A percentile compares a stretch with the other conserved stretches of the same genome.
Conservation (phyloP, 1,139 yeast species). For the Yamadazyma dendronema region DNA sequence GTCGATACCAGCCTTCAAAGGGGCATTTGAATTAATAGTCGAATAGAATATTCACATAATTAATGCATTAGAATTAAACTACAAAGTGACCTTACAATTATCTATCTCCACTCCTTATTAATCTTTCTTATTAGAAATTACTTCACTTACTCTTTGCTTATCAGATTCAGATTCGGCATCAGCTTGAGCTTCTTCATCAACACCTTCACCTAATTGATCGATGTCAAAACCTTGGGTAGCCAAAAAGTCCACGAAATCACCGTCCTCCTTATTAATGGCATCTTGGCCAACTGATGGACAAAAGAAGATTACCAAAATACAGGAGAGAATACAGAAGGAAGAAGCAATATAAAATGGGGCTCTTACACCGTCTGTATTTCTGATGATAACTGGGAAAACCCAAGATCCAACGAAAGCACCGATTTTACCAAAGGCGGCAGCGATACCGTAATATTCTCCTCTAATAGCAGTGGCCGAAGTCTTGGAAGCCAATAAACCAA, state of each 20-base stretch:
- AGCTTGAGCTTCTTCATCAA: conserved; percentile 11
- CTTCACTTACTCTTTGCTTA: conserved; percentile 8
- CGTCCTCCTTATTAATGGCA: conserved; percentile 77
- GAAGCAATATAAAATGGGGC: conserved; percentile 85
- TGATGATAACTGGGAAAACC: conserved; percentile 74
- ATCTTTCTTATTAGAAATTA: conserved; percentile 1
- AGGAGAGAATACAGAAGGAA: conserved; percentile 71
- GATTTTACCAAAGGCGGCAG: conserved; percentile 87
- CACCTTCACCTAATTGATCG: conserved; percentile 43
- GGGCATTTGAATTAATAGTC: conserved; percentile 1
- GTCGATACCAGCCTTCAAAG: conserved; percentile 6
- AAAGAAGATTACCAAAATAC: conserved; percentile 63
- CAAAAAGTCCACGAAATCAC: conserved; percentile 64
- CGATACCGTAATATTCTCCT: conserved; percentile 87
- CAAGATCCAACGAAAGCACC: conserved; percentile 93
- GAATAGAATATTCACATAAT: conserved; percentile 7
- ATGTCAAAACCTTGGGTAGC: conserved; percentile 57
- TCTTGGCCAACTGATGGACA: conserved; percentile 83
- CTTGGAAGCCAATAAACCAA: conserved; percentile 84
- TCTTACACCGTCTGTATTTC: conserved; percentile 51
- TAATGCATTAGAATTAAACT: too few species aligned
- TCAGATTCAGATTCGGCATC: conserved; percentile 9
- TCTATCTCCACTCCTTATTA: too few species aligned
- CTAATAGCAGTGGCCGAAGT: conserved; percentile 84
- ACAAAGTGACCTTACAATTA: too few species aligned